Base-by-base conservation (phyloP, 192 early-diverging fungal species). In the Linnemannia elongata region DNA sequence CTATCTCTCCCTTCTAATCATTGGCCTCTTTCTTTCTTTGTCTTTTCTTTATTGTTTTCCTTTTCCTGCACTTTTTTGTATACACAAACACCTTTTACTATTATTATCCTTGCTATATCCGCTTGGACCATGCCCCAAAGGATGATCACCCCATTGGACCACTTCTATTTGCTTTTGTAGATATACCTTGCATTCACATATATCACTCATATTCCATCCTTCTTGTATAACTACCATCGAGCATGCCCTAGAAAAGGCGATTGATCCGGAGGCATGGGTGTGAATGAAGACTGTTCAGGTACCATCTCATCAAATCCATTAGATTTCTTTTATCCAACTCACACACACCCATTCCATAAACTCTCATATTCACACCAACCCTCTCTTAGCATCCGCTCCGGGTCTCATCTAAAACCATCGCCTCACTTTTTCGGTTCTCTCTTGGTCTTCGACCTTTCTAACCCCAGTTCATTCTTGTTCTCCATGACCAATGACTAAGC, bases 91-190 rank as follows among this genome's bases (percentile, higher is more conserved):
- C 3, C 38, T 7, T 6, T 4, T 57, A 57, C 10, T 57, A 57
- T 10, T 24, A 27, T 57, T 2, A 57, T 27, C 55, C 55, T 57
- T 17, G 13, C 10, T 71, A 41, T 42, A 41, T 42, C 35, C 69
- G 39, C 38, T 71, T 71, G 69, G 69, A 1, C 69, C 69, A 71
- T 71, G 69, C 39, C 39, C 38, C 38, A 71, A 22, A 30, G 30
- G 60, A 66, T 66, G 27, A 66, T 66, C 60, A 33, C 30, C 60
- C 60, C 30, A 66, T 66, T 66, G 60, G 60, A 66, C 18, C 30
- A 33, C 15, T 17, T 1, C 27, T 30, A 33, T 33, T 13, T 30
- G 7, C 27, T 8, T 24, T 8, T 24, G 7, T 10, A 24, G 20
- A 55, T 24, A 6, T 24, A 55, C 22, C 22, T 55, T n/a, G n/a